These are phyloP conservation scores for Cyberlindnera samutprakarnensis DNA, from an alignment of 805 yeast species.

Conservation along the genomic window DNA sequence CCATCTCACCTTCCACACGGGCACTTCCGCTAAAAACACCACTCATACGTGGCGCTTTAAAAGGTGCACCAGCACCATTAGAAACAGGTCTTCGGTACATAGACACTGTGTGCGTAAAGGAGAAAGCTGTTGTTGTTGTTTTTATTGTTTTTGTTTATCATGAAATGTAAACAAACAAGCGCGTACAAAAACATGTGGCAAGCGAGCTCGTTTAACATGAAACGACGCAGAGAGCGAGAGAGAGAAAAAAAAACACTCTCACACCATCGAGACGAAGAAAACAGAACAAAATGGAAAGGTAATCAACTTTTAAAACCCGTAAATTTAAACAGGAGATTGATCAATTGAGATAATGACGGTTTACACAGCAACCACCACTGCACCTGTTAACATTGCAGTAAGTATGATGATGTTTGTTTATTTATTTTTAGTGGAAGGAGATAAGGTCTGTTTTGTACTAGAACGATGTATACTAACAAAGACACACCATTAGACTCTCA, in stretches of 20 bases:
- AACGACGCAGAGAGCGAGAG: too few species aligned
- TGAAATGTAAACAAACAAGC: neutral
- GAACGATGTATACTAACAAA: neutral
- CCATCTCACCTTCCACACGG: neutral
- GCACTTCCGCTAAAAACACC: neutral
- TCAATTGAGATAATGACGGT: slow-evolving; percentile 34
- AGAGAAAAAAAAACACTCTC: too few species aligned
- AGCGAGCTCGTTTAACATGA: too few species aligned
- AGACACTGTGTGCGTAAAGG: neutral
- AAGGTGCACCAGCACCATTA: slow-evolving; percentile 7
- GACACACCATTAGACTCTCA: slow-evolving; percentile 52
- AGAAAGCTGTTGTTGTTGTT: too few species aligned
- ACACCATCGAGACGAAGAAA: too few species aligned
- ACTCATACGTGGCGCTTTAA: slow-evolving; percentile 13
- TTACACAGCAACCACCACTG: slow-evolving; percentile 76
- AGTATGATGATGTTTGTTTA: slow-evolving; percentile 22
- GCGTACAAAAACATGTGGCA: too few species aligned
- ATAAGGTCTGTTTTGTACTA: too few species aligned
- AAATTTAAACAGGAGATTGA: neutral
- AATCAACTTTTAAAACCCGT: too few species aligned
- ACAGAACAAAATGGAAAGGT: too few species aligned
- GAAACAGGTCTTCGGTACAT: slow-evolving; percentile 7
- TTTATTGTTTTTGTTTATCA: too few species aligned
- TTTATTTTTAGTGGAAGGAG: too few species aligned
- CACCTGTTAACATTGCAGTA: slow-evolving; percentile 96